Evolutionary conservation across 202 grass and related monocot genomes (phyloP), one percentile per base, ranked within the genome.

Genomic region (Elaeis oleifera): DNA sequence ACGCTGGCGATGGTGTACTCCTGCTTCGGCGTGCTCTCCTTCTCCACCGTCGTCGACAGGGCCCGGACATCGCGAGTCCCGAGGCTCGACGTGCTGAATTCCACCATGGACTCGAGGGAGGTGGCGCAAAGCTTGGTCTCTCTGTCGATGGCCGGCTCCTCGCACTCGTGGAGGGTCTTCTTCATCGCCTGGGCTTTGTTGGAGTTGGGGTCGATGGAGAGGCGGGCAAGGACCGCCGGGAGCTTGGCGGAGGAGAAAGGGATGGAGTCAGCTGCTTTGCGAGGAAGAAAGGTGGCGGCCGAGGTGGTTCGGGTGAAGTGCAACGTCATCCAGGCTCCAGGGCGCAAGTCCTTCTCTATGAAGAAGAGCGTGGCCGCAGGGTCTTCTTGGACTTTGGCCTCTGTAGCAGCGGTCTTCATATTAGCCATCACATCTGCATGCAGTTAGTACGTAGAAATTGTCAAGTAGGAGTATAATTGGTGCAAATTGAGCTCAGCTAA

Each of bases 271-370:
- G 73, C 79, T 2, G 58, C 17, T 1, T 5, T 14, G 14, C 51
- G 68, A 7, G 73, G 24, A 16, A 65, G 0, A 0, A 22, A 18
- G 23, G 31, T 67, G 2, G 61, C 67, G 17, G 39, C 13, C 3
- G 50, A 59, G 15, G 32, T 52, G 29, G 65, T 16, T 16, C 5
- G 64, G 24, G 51, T 74, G 65, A 81, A 81, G 22, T 74, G 64
- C 16, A 81, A 55, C 18, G 64, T 68, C 69, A 78, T 74, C 63
- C 69, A 78, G 21, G 83, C 74, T 24, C 69, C 73, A 2, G 68
- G 63, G 60, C 68, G 44, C 20, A 85, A 17, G 44, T 71, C 64
- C n/a, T 77, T 54, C 50, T 53, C 19, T 4, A 68, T 55, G 74
- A 86, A 86, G 70, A 75, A 75, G 1, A 53, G 18, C 7, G 32